These are phyloP conservation scores for Solanum sitiens DNA, from an alignment of 257 asterid species.

Conservation along the genomic window DNA sequence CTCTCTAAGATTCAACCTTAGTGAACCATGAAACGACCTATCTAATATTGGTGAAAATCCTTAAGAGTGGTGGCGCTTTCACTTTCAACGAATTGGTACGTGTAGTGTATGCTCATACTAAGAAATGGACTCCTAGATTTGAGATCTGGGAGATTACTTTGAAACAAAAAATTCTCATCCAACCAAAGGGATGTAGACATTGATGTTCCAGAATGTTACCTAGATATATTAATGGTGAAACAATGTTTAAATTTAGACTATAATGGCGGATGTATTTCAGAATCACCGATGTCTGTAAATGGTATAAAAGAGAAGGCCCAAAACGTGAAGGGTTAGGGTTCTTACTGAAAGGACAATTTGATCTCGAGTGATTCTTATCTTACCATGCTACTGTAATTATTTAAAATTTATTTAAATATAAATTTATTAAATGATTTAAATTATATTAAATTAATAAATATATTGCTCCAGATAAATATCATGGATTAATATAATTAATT, in stretches of 20 bases:
- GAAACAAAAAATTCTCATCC: background rate
- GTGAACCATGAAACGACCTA: background rate
- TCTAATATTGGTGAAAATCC: background rate
- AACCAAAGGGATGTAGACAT: background rate
- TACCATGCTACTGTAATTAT: too few species aligned
- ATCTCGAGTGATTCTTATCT: too few species aligned
- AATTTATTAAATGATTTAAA: too few species aligned
- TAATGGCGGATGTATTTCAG: too few species aligned
- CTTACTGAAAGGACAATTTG: too few species aligned
- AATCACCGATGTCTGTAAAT: too few species aligned
- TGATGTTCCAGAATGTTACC: background rate
- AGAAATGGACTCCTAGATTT: background rate
- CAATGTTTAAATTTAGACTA: too few species aligned
- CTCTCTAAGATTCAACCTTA: background rate
- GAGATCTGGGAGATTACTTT: background rate
- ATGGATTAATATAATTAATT: too few species aligned
- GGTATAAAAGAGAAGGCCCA: background rate
- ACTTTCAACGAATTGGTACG: conserved; percentile 1
- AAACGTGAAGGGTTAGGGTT: background rate
- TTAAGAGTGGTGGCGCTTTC: conserved; percentile 9
- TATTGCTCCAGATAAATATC: too few species aligned
- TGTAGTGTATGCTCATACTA: background rate
- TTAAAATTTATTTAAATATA: too few species aligned
- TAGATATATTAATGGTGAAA: background rate
- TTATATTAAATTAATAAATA: too few species aligned